Conservation (phyloP, 352 stramenopile species). For the Chrysophaeum taylorii region DNA sequence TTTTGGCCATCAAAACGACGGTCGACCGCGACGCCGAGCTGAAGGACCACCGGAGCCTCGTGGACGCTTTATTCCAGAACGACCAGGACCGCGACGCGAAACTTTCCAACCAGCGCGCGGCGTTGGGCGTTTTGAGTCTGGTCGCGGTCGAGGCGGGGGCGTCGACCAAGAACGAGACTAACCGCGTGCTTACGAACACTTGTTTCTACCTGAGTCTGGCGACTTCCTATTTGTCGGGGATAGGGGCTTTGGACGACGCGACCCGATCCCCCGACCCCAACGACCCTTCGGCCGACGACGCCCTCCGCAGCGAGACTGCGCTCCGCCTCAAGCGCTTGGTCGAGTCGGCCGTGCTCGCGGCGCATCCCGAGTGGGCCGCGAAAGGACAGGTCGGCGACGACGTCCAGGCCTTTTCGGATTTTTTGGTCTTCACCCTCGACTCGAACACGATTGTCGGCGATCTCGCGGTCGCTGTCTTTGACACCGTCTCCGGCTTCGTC, state of each 20-base stretch:
- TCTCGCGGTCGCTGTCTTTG: slow-evolving; percentile 37
- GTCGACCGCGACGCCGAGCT: slow-evolving; percentile 39
- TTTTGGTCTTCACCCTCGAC: slow-evolving; percentile 39
- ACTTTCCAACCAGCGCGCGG: slow-evolving; percentile 17
- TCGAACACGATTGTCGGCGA: slow-evolving; percentile 34
- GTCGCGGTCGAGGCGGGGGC: slow-evolving; percentile 26
- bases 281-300: slow-evolving; percentile 22
- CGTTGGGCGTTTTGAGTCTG: slow-evolving; percentile 17
- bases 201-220: slow-evolving; percentile 41
- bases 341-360: slow-evolving; percentile 34
- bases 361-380: slow-evolving; percentile 38
- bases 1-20: slow-evolving; percentile 21
- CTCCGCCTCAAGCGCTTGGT: slow-evolving; percentile 36
- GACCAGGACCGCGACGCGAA: slow-evolving; percentile 30
- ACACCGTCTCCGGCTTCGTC: slow-evolving; percentile 34
- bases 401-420: slow-evolving; percentile 40
- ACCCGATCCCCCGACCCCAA: not conserved
- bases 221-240: slow-evolving; percentile 35
- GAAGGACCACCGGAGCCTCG: slow-evolving; percentile 35
- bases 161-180: slow-evolving; percentile 37
- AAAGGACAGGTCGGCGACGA: slow-evolving; percentile 36
- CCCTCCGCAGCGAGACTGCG: slow-evolving; percentile 28
- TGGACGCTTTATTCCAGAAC: slow-evolving; percentile 35
- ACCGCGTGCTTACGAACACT: slow-evolving; percentile 36
- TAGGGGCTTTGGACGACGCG: slow-evolving; percentile 29